A percentile compares a stretch with the other conserved stretches of the same genome.
Evolutionary conservation across 345 rosid genomes (phyloP).

Genomic region (Murraya paniculata): DNA sequence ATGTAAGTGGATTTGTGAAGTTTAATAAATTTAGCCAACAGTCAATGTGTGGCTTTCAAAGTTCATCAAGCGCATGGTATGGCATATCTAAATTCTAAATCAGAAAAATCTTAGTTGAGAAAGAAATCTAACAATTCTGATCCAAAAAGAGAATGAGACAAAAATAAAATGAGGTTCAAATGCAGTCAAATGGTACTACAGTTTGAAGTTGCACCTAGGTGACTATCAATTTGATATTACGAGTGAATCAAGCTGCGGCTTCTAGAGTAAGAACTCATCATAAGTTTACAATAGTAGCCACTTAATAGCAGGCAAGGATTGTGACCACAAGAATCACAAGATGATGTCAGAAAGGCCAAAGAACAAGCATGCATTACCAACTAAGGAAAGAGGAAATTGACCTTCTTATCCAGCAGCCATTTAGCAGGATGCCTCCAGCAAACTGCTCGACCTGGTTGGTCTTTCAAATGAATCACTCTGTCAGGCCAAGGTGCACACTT

Average conservation of each 20-base stretch:
- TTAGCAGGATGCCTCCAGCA: slow-evolving; percentile 92
- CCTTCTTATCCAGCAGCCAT: slow-evolving; percentile 73
- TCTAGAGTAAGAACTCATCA: neutral
- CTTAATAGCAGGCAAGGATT: neutral
- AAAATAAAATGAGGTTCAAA: neutral
- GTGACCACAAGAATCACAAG: neutral
- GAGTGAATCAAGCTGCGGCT: neutral
- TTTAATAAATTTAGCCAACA: neutral
- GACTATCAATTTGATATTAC: neutral
- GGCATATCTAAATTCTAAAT: neutral
- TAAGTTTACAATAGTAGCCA: neutral
- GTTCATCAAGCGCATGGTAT: neutral
- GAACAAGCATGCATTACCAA: slow-evolving; percentile 10
- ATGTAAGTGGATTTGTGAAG: neutral
- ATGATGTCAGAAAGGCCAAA: neutral
- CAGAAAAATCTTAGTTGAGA: neutral
- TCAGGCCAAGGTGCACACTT: slow-evolving; percentile 83
- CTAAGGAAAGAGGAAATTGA: slow-evolving; percentile 58
- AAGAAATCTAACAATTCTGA: neutral
- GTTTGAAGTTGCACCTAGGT: neutral
- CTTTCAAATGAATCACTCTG: slow-evolving; percentile 50
- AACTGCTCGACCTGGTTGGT: slow-evolving; percentile 59
- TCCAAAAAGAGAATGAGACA: too few relatives aligned
- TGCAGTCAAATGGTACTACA: neutral
- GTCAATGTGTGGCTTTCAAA: neutral